Evolutionary conservation across 1,284 basidiomycete species (phyloP), one percentile per base, ranked within the genome.

Genomic region (Rugiboletus extremiorientalis): DNA sequence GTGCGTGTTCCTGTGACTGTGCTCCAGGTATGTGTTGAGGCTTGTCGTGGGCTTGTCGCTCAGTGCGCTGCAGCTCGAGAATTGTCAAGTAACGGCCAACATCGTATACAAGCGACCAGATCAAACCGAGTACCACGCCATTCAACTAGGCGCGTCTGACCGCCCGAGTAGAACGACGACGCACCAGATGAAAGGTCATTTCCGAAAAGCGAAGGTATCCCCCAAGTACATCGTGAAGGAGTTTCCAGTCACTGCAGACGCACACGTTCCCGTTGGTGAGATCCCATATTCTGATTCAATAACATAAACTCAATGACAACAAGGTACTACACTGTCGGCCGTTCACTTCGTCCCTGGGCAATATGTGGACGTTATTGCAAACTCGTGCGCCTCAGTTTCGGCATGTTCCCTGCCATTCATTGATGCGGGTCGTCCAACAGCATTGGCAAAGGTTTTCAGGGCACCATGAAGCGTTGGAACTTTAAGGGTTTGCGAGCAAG

Each of bases 291-390:
- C 34, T 18, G 23, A 30, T 9, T 50, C 34, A 27, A 20, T 22
- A 15, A 23, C 47, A 43, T 47, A 18, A 34, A 20, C 45, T 38
- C 30, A 46, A 42, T 23, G 42, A 63, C 15, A 1, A 40, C 20
- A 58, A 94, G 93, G 96, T 28, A 96, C 96, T 1, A 87, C 85
- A 20, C 73, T 99, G 30, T 95, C 92, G 51, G 94, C 95, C 0
- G 83, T 91, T 42, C 97, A 99, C 76, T 99, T 98, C 70, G 96
- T 99, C 18, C 97, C 97, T 0, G 97, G 97, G 0, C 97, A 99
- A 74, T 94, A 84, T 72, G 93, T 99, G 22, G 97, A 99, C 74
- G 93, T 97, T 4, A 83, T 92, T 59, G 93, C 92, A 15, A 94
- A 91, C 63, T 93, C 93, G 92, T 97, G 74, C 65, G 92, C 27